Evolutionary conservation across 2,329 filamentous ascomycete genomes (phyloP), one percentile per base, ranked within the genome.

Genomic region (Pseudopithomyces maydicus): DNA sequence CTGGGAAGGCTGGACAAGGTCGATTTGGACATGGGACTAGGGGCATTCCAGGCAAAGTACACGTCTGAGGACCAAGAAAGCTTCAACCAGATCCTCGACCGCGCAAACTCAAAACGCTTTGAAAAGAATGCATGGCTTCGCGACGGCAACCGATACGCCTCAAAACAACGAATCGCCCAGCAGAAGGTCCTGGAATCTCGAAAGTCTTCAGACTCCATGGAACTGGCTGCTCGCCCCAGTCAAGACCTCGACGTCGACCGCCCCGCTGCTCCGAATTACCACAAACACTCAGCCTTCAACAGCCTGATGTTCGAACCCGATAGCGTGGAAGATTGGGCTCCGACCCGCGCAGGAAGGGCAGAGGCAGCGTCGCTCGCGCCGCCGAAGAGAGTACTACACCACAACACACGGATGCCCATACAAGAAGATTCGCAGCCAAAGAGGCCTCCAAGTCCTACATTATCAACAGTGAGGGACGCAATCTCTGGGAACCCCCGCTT

Each of bases 51-150:
- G 72, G 85, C 90, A 2, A 94, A 91, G 65, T 98, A 97, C 78
- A 99, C 94, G 1, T 97, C 92, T 70, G 95, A 99, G 76, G 95
- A 99, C 74, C 98, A 98, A 71, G 95, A 97, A 73, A 96, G 91
- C 66, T 98, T 99, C 79, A 96, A 97, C 76, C 90, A 89, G 66
- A 82, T 99, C 1, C 81, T 98, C 26, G 95, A 99, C 78, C 90
- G 88, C 69, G 92, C 97, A 70, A 99, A 97, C 70, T 84, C 88
- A 59, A 94, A 92, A 74, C 86, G 84, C 49, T 88, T 90, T 0
- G 89, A 93, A 69, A 96, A 94, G 68, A 90, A 97, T 70, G 87
- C 88, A 1, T 97, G 94, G 90, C 81, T 98, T 44, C 96, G 92
- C 87, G 84, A 87, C 10, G 90, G 88, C 26, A 97, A 98, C 78